Conservation (phyloP, 2,329 filamentous ascomycete species). For the Elsinoe necatrix region DNA sequence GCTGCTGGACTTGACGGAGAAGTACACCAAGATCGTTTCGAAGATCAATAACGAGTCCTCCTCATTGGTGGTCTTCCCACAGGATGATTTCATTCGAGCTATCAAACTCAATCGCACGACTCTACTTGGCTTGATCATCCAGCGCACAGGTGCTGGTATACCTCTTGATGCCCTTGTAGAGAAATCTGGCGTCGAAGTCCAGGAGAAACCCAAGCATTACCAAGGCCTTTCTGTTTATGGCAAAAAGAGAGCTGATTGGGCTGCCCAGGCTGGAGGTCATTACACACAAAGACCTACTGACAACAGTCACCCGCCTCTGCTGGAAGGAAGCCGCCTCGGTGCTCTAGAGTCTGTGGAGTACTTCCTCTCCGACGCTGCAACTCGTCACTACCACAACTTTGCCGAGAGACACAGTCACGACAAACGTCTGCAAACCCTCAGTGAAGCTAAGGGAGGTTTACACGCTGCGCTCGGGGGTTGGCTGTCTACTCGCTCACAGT, state of each 20-base stretch:
- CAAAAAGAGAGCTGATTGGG: constrained; percentile 68
- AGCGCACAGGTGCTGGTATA: constrained; percentile 57
- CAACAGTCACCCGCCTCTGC: constrained; percentile 48
- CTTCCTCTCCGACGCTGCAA: constrained; percentile 64
- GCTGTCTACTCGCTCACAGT: constrained; percentile 53
- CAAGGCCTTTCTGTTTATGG: constrained; percentile 70
- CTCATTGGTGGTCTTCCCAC: constrained; percentile 27
- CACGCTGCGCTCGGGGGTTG: constrained; percentile 55
- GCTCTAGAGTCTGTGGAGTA: constrained; percentile 65
- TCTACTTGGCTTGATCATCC: constrained; percentile 57
- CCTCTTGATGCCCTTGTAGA: constrained; percentile 59
- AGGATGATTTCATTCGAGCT: constrained; percentile 26
- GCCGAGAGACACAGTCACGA: constrained; percentile 54
- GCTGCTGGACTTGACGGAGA: constrained; percentile 47
- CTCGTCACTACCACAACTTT: constrained; percentile 61
- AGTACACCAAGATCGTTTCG: constrained; percentile 32
- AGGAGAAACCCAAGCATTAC: constrained; percentile 62
- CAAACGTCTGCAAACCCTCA: constrained; percentile 53
- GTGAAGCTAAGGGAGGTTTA: constrained; percentile 52
- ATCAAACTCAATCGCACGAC: constrained; percentile 43
- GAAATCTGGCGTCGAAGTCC: constrained; percentile 54
- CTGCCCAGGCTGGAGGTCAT: constrained; percentile 48
- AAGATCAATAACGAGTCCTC: neutral
- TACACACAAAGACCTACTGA: constrained; percentile 18
- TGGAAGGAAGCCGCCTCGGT: constrained; percentile 49